Base-by-base conservation (phyloP, 2,329 filamentous ascomycete genomes). In the Fusarium floridanum region DNA sequence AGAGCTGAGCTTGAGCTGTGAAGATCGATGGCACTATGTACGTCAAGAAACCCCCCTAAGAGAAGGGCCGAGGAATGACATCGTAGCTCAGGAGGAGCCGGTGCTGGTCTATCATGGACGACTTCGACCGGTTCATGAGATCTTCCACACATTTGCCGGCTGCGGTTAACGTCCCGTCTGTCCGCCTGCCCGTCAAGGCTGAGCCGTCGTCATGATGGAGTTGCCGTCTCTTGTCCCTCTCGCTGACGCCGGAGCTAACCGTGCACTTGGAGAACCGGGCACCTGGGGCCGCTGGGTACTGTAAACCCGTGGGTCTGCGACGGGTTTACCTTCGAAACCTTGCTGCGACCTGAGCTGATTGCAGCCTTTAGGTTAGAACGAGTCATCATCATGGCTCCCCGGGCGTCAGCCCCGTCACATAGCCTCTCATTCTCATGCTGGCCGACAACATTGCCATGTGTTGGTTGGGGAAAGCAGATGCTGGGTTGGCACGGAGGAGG, bases 101-200 rank as follows among this genome's bases (percentile, higher is more conserved):
- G 37, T 53, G 39, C 41, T 50, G 64, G 22, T 55, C 60, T 17
- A 24, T 34, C 41, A 37, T 14, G 4, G 34, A 29, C 34, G 20
- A 37, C 16, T 34, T 37, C 53, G 20, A 37, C 32, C 53, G 6
- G 36, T 37, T 22, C 20, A 24, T 50, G 56, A 68, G 65, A 68
- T 72, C 65, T 67, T 68, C 63, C 37, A 32, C 63, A 70, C 55
- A 57, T 39, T 50, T 71, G 57, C 69, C 61, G 57, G 67, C 29
- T 53, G 39, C 39, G 41, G 63, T 71, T 65, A 67, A 45, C 63
- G 65, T 67, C 63, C 71, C 69, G 68, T 50, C 62, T 68, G 63
- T 57, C 66, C 64, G 64, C 29, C 48, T 67, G 66, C 67, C 61
- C 66, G 63, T 73, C 61, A 72, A 72, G 67, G 76, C 72, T 74